phyloP scores from a whole-genome alignment of 2,329 filamentous ascomycete genomes.

The Sporothrix inflata region DNA sequence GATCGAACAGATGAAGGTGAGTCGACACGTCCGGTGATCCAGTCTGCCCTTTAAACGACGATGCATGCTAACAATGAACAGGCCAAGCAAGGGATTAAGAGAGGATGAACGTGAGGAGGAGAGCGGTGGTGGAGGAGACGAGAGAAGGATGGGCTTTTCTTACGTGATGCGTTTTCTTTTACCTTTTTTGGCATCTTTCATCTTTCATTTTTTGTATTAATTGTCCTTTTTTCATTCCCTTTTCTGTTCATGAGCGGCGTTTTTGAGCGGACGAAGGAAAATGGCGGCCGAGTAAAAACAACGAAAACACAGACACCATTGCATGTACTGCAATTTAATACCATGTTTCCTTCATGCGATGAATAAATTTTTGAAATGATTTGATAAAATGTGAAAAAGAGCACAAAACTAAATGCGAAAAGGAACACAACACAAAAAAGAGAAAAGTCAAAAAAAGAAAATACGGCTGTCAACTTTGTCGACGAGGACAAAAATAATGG shows the following conservation, averaged over 20 bases:
- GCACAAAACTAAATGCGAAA: too few relatives aligned
- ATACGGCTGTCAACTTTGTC: not conserved
- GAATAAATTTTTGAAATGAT: too few relatives aligned
- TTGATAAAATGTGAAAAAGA: too few relatives aligned
- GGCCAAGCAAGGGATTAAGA: conserved; percentile 35
- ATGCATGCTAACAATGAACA: conserved; percentile 18
- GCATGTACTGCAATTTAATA: too few relatives aligned
- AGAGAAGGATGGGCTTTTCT: not conserved
- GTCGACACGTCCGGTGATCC: conserved; percentile 30
- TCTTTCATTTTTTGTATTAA: conserved; percentile 13
- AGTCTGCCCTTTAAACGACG: too few relatives aligned
- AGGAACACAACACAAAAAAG: not conserved
- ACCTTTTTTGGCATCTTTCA: not conserved
- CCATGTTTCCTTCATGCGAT: too few relatives aligned
- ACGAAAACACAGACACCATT: too few relatives aligned
- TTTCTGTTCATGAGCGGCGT: not conserved
- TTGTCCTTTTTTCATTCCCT: not conserved
- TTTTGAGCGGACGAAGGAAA: too few relatives aligned
- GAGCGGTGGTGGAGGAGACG: not conserved
- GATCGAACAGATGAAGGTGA: conserved; percentile 96
- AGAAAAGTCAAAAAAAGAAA: not conserved
- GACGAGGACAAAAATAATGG: conserved; percentile 29
- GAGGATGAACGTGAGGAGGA: conserved; percentile 22
- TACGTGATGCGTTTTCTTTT: not conserved
- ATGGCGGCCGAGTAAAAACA: too few relatives aligned